These are phyloP conservation scores for Fusarium falciforme DNA, from an alignment of 2,329 filamentous ascomycete species.

Conservation along the genomic window DNA sequence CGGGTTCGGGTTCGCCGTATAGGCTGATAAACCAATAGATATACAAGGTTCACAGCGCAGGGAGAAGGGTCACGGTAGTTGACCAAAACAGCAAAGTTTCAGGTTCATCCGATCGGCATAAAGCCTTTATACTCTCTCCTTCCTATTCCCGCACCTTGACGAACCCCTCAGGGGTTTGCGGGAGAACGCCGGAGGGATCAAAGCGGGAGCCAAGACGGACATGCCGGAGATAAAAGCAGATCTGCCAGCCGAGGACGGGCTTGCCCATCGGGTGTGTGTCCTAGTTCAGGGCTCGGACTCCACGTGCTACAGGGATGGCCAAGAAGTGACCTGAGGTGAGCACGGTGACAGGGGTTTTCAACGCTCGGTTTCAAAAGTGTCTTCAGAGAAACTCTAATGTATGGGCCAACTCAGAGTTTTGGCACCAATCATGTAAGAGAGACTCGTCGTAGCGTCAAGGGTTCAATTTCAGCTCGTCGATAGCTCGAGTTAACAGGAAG, in stretches of 20 bases:
- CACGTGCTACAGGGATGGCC: background rate
- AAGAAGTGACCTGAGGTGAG: background rate
- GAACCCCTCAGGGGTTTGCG: background rate
- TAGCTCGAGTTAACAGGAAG: background rate
- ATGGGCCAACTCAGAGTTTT: background rate
- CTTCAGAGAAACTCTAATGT: background rate
- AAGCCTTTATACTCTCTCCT: background rate
- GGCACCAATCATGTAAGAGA: background rate
- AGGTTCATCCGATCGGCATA: background rate
- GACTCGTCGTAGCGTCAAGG: background rate
- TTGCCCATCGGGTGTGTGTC: background rate
- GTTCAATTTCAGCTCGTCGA: background rate
- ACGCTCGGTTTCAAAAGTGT: background rate
- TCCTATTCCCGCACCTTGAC: background rate
- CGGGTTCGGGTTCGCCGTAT: background rate
- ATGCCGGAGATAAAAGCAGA: background rate
- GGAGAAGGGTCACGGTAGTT: background rate
- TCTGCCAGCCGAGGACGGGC: background rate
- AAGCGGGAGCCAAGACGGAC: background rate
- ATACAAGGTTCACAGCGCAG: background rate
- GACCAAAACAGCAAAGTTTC: background rate
- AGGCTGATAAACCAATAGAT: background rate
- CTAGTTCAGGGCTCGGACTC: background rate
- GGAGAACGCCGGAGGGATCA: background rate
- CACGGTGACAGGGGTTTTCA: background rate